Evolutionary conservation across 2,329 filamentous ascomycete species (phyloP), one percentile per base, ranked within the genome.

Genomic region (Cladophialophora chaetospira): DNA sequence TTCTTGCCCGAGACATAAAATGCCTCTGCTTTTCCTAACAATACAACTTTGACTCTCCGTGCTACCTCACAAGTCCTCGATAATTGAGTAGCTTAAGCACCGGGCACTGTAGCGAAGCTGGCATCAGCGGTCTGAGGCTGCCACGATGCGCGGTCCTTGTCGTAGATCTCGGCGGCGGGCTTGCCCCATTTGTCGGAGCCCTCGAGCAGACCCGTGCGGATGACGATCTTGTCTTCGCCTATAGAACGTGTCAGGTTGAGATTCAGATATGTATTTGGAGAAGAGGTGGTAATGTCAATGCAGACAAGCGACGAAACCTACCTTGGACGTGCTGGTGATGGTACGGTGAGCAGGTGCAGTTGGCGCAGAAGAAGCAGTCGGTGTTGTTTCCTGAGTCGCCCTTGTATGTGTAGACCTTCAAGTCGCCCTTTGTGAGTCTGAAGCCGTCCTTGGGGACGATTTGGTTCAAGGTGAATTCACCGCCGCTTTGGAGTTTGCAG

Each of bases 351-450:
- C 73, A 66, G 5, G 78, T 82, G 77, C 81, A 84, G 65, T 79
- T 81, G 43, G 77, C 73, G 73, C 81, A 83, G 71, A 78, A 83
- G 73, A 77, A 83, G 75, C 81, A 84, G 69, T 82, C 71, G 28
- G 82, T 79, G 5, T 72, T 67, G 49, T 83, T 82, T 63, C 79
- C 79, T 77, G 40, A 80, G 62, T 83, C 80, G 43, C 80, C 81
- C 60, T 78, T 74, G 73, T 84, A 84, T 36, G 77, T 80, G 70
- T 83, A 84, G 29, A 70, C 71, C 56, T 77, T 79, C 40, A 80
- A 64, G 3, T 70, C 67, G 46, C 81, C 81, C 65, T 80, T 78
- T 50, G 77, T 81, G 71, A 83, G 73, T 55, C 77, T 77, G 62
- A 84, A 71, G 40, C 74, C 71, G 28, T 72, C 69, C 64, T 75